Base-by-base conservation (phyloP, 371 early-diverging fungal genomes). In the Mucor piriformis region DNA sequence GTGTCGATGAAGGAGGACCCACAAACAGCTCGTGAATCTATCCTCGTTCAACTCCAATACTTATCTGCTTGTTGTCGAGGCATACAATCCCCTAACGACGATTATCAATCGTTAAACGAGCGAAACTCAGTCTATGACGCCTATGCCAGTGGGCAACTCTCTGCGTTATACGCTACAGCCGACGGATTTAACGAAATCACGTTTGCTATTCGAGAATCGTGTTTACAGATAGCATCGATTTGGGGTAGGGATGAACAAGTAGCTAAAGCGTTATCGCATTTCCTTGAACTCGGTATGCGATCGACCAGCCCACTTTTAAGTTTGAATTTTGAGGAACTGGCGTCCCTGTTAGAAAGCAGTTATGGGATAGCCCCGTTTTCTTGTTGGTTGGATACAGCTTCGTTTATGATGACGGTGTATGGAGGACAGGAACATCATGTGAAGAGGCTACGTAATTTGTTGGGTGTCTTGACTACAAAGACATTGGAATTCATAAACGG, bases 381-480 rank as follows among this genome's bases (percentile, higher is more conserved):
- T 5, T 83, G 74, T 50, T 86, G 83, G 84, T 63, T 88, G 20
- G 81, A 86, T 60, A 83, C 81, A 2, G 76, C 82, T 1, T 67
- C 81, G 10, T 69, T 75, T 35, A 60, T 83, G 27, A 78, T 85
- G 38, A 82, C 84, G 0, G 86, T 84, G 0, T 85, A 85, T 54
- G 86, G 86, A 13, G 75, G 81, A 13, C 76, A 81, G 16, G 52
- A 65, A 16, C 62, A 61, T 21, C 62, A 76, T 40, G 61, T 59
- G 44, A 64, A 71, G 1, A 66, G 58, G 0, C 68, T 87, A 21
- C 65, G 76, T 7, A 72, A 82, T 32, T 27, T 87, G 16, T 25
- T 85, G 2, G 66, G 67, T 6, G 40, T 51, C 0, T 34, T 85
- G 6, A 79, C 83, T 0, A 67, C 57, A 18, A 76, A 69, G 21